Base-by-base conservation (phyloP, 352 stramenopile species). In the Pythium rishiriense region DNA sequence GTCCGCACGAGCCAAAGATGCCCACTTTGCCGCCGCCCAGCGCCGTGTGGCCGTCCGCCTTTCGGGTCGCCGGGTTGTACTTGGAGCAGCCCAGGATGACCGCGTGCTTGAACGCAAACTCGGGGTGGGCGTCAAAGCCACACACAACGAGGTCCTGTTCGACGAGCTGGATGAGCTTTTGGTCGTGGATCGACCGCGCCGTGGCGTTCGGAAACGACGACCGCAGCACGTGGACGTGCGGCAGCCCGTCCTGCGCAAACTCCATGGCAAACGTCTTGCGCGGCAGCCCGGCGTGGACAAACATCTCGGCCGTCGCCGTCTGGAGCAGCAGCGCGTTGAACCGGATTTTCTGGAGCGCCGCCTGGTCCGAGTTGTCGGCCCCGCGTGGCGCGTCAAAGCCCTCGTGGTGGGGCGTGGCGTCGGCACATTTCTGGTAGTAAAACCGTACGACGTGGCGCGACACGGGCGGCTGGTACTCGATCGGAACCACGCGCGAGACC, bases 31-130 rank as follows among this genome's bases (percentile, higher is more conserved):
- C 72, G 17, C 79, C 79, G 35, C 83, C 81, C 0, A 90, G 66
- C 10, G 83, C 81, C 4, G 76, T 85, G 55, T 92, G 79, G 1
- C 73, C 83, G 43, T 88, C 73, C 0, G 83, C 65, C 22, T 79
- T 74, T 41, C 75, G 70, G n/a, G 74, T 85, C 47, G 59, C 37
- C 0, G 54, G 61, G 58, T 90, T 89, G 70, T 76, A 90, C 48
- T 60, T 73, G 9, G 83, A 90, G 48, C 79, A 90, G 0, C 81
- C 81, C 6, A 92, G 72, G 46, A 92, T 80, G n/a, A 90, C 81
- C 0, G 73, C 78, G 62, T 92, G 81, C 48, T 90, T 92, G 50
- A 85, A 76, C 52, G 79, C 22, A 7, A 72, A 28, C 22, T 74
- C 63, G 0, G 62, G 42, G 48, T 82, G 53, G 0, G 55, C 35